A percentile compares a stretch with the other conserved stretches of the same genome.
Conservation (phyloP, 2,329 filamentous ascomycete species). For the Fusarium begoniae region DNA sequence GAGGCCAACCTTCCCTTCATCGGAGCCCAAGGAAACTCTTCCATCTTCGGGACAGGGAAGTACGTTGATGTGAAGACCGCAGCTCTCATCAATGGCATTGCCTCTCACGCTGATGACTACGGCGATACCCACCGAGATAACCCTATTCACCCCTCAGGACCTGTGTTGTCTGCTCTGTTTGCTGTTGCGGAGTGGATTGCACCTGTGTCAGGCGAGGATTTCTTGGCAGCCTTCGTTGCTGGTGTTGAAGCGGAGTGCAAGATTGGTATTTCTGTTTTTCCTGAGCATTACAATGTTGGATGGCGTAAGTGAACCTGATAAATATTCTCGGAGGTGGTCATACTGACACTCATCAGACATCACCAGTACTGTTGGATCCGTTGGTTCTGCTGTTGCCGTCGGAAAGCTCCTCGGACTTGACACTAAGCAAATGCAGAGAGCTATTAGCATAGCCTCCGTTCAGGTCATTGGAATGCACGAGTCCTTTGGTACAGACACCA, state of each 20-base stretch:
- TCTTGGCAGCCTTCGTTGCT: neutral
- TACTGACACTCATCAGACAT: neutral
- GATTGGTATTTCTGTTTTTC: neutral
- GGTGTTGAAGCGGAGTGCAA: neutral
- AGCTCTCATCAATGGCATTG: neutral
- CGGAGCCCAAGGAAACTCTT: neutral
- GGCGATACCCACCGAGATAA: neutral
- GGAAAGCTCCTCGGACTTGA: neutral
- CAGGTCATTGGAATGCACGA: constrained; percentile 4
- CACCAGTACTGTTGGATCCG: neutral
- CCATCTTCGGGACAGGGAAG: neutral
- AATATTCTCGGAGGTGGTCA: neutral
- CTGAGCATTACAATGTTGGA: neutral
- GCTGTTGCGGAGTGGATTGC: neutral
- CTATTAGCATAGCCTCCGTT: neutral
- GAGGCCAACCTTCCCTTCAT: neutral
- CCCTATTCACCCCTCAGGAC: neutral
- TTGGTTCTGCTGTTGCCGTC: neutral
- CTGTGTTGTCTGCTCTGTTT: constrained; percentile 1
- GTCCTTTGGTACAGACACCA: neutral
- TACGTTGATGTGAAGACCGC: neutral
- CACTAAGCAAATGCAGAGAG: neutral
- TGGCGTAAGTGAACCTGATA: neutral
- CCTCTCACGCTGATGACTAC: neutral
- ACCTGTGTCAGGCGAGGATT: neutral